Percentiles rank a stretch among this genome's conserved stretches.
These are phyloP conservation scores for Fusarium palustre DNA, from an alignment of 2,329 filamentous ascomycete genomes.

Conservation along the genomic window DNA sequence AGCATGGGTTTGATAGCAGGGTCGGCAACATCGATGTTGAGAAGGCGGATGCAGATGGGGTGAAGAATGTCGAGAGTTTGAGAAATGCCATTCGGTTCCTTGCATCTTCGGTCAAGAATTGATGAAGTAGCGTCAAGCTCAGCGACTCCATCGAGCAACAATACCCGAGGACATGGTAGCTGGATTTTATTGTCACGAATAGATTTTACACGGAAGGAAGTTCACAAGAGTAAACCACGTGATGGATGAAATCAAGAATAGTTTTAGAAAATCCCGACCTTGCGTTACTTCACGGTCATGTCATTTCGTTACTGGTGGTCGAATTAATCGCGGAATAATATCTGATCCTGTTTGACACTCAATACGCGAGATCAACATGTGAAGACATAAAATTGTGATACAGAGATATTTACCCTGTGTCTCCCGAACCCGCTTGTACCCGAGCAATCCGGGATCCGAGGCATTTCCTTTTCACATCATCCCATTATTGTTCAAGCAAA, in stretches of 20 bases:
- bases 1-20: conserved; percentile 39
- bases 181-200: not conserved
- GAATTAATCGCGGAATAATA: not conserved
- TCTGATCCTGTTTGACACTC: not conserved
- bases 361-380: not conserved
- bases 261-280: fast-evolving
- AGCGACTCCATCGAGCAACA: not conserved
- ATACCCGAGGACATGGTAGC: fast-evolving
- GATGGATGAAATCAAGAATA: not conserved
- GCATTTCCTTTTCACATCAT: conserved; percentile 6
- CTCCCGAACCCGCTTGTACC: conserved; percentile 8
- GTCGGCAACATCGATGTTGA: conserved; percentile 35
- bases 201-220: fast-evolving
- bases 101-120: not conserved
- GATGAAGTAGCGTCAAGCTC: not conserved
- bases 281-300: fast-evolving
- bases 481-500: conserved; percentile 14
- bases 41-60: conserved; percentile 1
- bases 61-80: conserved; percentile 11
- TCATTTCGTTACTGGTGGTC: fast-evolving
- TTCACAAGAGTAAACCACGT: not conserved
- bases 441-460: conserved; percentile 13
- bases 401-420: not conserved
- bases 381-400: not conserved
- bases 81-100: conserved; percentile 36